Percentiles rank a stretch among this genome's conserved stretches.
phyloP scores from a whole-genome alignment of 2,329 filamentous ascomycete species.

The Penicillium carneum region DNA sequence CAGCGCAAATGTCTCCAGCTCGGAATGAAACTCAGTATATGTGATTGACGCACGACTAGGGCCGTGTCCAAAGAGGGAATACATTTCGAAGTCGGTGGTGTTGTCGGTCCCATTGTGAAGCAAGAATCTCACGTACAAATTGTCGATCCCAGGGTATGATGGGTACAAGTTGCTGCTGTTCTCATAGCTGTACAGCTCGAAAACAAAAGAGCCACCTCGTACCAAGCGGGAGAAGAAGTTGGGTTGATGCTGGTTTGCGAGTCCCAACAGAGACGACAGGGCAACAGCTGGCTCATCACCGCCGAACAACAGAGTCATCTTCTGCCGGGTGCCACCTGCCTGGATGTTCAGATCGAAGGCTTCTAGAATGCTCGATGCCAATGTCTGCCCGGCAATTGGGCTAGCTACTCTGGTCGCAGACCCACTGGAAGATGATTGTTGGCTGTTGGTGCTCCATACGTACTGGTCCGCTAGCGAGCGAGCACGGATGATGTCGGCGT shows the following conservation, averaged over 20 bases:
- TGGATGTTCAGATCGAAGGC: slow-evolving; percentile 51
- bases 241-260: slow-evolving; percentile 49
- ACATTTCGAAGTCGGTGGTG: slow-evolving; percentile 21
- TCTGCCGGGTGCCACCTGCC: slow-evolving; percentile 47
- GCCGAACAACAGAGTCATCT: slow-evolving; percentile 60
- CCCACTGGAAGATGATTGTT: slow-evolving; percentile 45
- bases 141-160: slow-evolving; percentile 50
- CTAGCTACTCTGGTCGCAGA: slow-evolving; percentile 42
- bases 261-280: slow-evolving; percentile 57
- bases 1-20: slow-evolving; percentile 55
- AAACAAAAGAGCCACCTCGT: slow-evolving; percentile 58
- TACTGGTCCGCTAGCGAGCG: slow-evolving; percentile 60
- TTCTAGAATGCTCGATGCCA: slow-evolving; percentile 50
- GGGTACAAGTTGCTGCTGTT: slow-evolving; percentile 39
- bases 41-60: slow-evolving; percentile 56
- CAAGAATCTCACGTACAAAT: slow-evolving; percentile 64
- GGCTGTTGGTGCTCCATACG: slow-evolving; percentile 57
- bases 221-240: slow-evolving; percentile 60
- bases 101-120: slow-evolving; percentile 63
- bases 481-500: slow-evolving; percentile 45
- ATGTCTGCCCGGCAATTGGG: slow-evolving; percentile 54
- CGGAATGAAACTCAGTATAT: slow-evolving; percentile 59
- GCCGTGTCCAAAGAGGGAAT: slow-evolving; percentile 27
- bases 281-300: slow-evolving; percentile 59
- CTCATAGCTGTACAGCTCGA: slow-evolving; percentile 60